These are phyloP conservation scores for Paramyrothecium sp. DNA, from an alignment of 2,329 filamentous ascomycete genomes.

Conservation along the genomic window DNA sequence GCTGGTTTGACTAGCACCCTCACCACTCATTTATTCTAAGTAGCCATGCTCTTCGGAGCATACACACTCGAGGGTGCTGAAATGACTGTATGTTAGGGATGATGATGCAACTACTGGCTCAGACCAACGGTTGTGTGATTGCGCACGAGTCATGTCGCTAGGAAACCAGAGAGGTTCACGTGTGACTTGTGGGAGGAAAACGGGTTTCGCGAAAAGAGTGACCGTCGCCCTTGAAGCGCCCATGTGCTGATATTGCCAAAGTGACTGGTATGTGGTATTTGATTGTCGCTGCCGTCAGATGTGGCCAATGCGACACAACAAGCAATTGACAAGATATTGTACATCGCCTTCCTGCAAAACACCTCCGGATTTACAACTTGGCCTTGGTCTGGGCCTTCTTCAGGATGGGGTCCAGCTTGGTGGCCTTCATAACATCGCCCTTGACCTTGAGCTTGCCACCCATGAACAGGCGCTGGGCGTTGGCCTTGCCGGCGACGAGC, in stretches of 20 bases:
- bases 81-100: too few relatives aligned
- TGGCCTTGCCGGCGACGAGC: slow-evolving; percentile 82
- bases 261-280: neutral
- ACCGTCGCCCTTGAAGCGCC: too few relatives aligned
- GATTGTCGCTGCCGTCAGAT: neutral
- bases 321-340: neutral
- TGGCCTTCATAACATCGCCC: slow-evolving; percentile 98
- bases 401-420: slow-evolving; percentile 89
- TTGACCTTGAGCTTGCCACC: slow-evolving; percentile 97
- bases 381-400: slow-evolving; percentile 83
- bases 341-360: neutral
- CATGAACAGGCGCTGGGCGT: slow-evolving; percentile 96
- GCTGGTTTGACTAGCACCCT: too few relatives aligned
- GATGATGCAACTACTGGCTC: too few relatives aligned
- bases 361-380: slow-evolving; percentile 64
- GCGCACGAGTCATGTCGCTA: too few relatives aligned
- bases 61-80: too few relatives aligned
- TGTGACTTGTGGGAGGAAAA: too few relatives aligned
- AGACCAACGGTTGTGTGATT: too few relatives aligned
- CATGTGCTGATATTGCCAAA: neutral
- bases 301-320: neutral
- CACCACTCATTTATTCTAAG: too few relatives aligned
- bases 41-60: too few relatives aligned
- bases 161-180: too few relatives aligned
- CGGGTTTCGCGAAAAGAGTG: too few relatives aligned